Conservation (phyloP, 768 basidiomycete genomes). For the Imleria badia region DNA sequence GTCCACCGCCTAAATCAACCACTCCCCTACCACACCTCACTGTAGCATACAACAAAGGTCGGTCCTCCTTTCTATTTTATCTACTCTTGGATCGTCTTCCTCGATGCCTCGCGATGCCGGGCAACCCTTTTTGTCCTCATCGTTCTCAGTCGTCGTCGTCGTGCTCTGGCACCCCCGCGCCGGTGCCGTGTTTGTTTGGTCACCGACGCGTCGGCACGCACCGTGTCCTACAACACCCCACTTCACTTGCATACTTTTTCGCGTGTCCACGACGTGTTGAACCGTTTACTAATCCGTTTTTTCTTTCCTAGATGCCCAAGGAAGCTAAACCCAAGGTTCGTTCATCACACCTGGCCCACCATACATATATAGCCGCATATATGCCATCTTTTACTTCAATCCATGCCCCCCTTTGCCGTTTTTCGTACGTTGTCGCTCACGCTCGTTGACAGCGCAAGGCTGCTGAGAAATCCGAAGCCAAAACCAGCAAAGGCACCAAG, state of each 20-base stretch:
- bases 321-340: conserved; percentile 71
- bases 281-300: conserved; percentile 35
- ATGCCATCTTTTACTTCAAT: conserved; percentile 13
- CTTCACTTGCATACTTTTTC: conserved; percentile 31
- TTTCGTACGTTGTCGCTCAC: conserved; percentile 15
- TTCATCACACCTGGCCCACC: conserved; percentile 11
- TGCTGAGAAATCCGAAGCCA: conserved; percentile 62
- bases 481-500: conserved; percentile 59
- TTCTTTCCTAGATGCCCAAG: conserved; percentile 69
- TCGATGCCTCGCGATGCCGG: conserved; percentile 22
- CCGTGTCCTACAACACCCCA: conserved; percentile 28
- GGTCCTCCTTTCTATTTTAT: conserved; percentile 21
- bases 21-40: conserved; percentile 21
- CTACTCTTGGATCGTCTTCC: conserved; percentile 21
- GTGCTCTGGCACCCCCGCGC: conserved; percentile 19
- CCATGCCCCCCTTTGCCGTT: neutral
- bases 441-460: conserved; percentile 60
- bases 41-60: conserved; percentile 34
- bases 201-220: conserved; percentile 38
- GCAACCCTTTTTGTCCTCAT: conserved; percentile 7
- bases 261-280: conserved; percentile 40
- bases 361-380: conserved; percentile 16
- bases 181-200: conserved; percentile 37
- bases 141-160: conserved; percentile 26
- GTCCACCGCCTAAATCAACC: conserved; percentile 36